Conservation (phyloP, 1,284 basidiomycete species). For the Moniliophthora roreri region DNA sequence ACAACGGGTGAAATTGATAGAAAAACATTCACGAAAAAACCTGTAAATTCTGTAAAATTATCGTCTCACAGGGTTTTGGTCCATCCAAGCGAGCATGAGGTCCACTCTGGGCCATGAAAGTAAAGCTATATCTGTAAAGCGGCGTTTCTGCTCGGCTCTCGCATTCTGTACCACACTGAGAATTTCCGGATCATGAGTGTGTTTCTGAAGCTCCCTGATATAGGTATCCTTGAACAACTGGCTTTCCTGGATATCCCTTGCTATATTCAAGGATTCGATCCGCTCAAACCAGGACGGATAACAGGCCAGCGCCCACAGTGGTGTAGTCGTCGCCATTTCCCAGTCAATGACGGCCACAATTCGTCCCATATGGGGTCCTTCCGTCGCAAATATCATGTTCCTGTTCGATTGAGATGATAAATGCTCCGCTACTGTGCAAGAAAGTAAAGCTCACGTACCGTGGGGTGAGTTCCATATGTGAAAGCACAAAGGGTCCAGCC, state of each 20-base stretch:
- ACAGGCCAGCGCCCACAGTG: slow-evolving; percentile 22
- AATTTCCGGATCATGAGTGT: slow-evolving; percentile 18
- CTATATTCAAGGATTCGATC: neutral
- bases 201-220: slow-evolving; percentile 22
- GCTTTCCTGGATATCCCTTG: slow-evolving; percentile 15
- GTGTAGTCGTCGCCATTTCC: slow-evolving; percentile 22
- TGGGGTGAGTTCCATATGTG: slow-evolving; percentile 23
- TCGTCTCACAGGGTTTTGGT: slow-evolving; percentile 13
- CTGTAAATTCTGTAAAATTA: neutral
- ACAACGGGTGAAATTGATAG: no score
- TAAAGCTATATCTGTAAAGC: slow-evolving; percentile 20
- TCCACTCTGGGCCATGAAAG: slow-evolving; percentile 20
- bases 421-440: neutral
- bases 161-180: slow-evolving; percentile 23
- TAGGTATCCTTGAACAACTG: slow-evolving; percentile 23
- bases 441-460: slow-evolving; percentile 10
- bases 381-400: slow-evolving; percentile 21
- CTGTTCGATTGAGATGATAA: slow-evolving; percentile 5
- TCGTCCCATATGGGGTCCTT: slow-evolving; percentile 19
- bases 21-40: no score
- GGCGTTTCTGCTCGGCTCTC: slow-evolving; percentile 18
- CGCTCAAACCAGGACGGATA: slow-evolving; percentile 22
- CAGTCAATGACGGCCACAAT: slow-evolving; percentile 23
- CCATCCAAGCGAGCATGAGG: slow-evolving; percentile 21
- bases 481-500: slow-evolving; percentile 21